A percentile compares a stretch with the other conserved stretches of the same genome.
Conservation (phyloP, 1,284 basidiomycete genomes). For the Fomitopsis schrenkii region DNA sequence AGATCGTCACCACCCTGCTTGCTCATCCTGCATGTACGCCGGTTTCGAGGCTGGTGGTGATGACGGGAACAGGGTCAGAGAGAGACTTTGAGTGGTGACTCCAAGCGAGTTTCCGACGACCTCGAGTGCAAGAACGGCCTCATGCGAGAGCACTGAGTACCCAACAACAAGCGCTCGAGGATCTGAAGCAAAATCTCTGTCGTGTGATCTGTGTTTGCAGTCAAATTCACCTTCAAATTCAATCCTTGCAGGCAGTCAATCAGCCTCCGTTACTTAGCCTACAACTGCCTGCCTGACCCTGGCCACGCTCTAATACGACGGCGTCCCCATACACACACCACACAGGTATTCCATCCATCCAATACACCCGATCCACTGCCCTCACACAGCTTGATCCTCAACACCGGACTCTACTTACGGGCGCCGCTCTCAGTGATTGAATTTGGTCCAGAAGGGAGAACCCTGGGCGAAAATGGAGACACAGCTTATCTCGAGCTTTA, state of each 20-base stretch:
- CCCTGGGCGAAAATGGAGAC: neutral
- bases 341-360: no score
- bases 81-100: neutral
- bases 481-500: neutral
- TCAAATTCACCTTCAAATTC: neutral
- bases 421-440: no score
- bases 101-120: neutral
- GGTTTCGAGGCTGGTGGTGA: neutral
- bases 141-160: neutral
- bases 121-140: neutral
- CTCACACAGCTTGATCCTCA: no score
- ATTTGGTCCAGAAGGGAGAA: neutral
- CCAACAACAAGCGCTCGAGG: neutral
- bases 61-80: neutral
- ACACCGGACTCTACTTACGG: no score
- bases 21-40: constrained; percentile 18
- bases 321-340: no score
- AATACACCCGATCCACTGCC: no score
- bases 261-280: neutral
- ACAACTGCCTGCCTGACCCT: no score
- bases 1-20: constrained; percentile 65
- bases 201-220: neutral
- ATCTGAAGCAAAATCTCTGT: neutral
- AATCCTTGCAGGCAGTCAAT: neutral
- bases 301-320: no score